These are phyloP conservation scores for Pyricularia sp. DNA, from an alignment of 2,329 filamentous ascomycete species.

Conservation along the genomic window DNA sequence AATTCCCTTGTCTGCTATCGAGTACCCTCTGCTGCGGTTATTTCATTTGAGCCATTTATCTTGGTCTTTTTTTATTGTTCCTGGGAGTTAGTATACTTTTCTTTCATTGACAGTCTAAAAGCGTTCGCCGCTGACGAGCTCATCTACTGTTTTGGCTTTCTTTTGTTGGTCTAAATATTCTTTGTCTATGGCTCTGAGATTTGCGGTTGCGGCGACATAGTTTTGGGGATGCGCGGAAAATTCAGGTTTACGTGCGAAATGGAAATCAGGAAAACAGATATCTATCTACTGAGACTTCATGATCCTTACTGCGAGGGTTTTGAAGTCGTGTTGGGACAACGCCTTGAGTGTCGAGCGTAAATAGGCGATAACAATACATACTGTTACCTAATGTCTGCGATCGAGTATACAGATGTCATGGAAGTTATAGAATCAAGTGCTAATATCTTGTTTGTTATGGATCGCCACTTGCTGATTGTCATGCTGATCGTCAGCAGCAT, in stretches of 20 bases:
- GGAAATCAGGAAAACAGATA: not conserved
- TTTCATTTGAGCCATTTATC: not conserved
- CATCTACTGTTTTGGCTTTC: not conserved
- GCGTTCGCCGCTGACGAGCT: not conserved
- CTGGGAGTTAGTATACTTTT: not conserved
- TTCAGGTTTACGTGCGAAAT: not conserved
- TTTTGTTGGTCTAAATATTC: not conserved
- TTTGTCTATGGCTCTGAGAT: not conserved
- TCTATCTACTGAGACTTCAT: not conserved
- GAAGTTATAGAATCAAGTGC: too few relatives aligned
- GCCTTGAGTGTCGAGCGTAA: not conserved
- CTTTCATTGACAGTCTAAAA: not conserved
- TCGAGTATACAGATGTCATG: too few relatives aligned
- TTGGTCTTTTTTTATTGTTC: not conserved
- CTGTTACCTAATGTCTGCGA: not conserved
- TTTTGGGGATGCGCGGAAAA: not conserved
- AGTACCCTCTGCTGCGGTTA: conserved; percentile 1
- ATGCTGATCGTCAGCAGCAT: too few relatives aligned
- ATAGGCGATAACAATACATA: not conserved
- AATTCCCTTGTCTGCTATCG: not conserved
- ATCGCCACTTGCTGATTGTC: too few relatives aligned
- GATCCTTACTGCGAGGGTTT: too few relatives aligned
- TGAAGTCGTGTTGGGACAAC: too few relatives aligned
- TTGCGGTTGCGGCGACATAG: not conserved
- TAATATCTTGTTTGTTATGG: too few relatives aligned